Evolutionary conservation across 805 yeast species (phyloP).

Genomic region (Candida rishiriensis): DNA sequence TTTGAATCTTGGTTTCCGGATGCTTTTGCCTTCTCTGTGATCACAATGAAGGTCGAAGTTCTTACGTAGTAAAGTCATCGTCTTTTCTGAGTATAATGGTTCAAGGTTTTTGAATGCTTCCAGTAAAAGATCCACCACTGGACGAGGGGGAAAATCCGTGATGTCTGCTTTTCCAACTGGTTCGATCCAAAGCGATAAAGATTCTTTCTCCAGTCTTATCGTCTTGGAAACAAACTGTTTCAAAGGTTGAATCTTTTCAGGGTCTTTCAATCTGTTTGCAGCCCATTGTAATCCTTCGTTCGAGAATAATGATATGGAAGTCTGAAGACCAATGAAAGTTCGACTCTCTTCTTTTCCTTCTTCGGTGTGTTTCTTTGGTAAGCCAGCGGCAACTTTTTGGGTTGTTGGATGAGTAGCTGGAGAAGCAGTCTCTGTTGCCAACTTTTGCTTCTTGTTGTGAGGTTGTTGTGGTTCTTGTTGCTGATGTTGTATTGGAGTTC

Average conservation of each 20-base stretch:
- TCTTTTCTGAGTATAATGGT: neutral
- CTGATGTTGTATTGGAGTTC: neutral
- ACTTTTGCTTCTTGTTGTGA: neutral
- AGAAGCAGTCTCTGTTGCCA: neutral
- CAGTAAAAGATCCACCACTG: slow-evolving; percentile 15
- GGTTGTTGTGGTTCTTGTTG: neutral
- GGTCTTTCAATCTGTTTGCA: slow-evolving; percentile 15
- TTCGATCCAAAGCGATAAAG: slow-evolving; percentile 30
- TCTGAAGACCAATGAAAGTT: slow-evolving; percentile 24
- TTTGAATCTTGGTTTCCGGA: slow-evolving; percentile 19
- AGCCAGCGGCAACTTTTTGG: too few relatives aligned
- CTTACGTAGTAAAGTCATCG: neutral
- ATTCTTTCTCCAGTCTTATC: slow-evolving; percentile 14
- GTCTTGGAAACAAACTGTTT: slow-evolving; percentile 18
- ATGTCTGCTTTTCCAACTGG: slow-evolving; percentile 27
- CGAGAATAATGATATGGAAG: slow-evolving; percentile 38
- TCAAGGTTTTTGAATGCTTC: neutral
- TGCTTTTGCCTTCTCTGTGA: slow-evolving; percentile 19
- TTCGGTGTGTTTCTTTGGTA: too few relatives aligned
- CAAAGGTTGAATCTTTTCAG: slow-evolving; percentile 19
- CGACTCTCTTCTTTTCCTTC: neutral
- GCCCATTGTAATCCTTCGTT: slow-evolving; percentile 39
- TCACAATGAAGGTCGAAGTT: slow-evolving; percentile 15
- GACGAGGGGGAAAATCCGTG: slow-evolving; percentile 29
- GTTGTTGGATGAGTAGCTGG: too few relatives aligned